phyloP scores from a whole-genome alignment of 768 basidiomycete genomes.

The Sporobolomyces phaffii region DNA sequence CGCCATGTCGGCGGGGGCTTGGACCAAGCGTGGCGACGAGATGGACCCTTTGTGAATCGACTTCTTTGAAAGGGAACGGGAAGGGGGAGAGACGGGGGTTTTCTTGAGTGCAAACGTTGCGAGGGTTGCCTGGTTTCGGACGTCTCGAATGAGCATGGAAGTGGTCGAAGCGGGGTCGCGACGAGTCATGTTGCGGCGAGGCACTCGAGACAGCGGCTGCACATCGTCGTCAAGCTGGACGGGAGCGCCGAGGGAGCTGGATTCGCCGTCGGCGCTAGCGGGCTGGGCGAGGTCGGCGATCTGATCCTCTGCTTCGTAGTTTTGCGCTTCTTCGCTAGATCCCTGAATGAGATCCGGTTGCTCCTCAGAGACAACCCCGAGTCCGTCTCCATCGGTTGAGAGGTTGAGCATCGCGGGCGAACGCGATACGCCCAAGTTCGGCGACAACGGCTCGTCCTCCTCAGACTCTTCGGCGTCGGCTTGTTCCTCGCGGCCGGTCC shows the following conservation, averaged over 20 bases:
- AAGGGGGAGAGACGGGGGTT: conserved; percentile 11
- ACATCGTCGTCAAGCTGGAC: conserved; percentile 17
- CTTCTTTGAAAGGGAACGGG: conserved; percentile 1
- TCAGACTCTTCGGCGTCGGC: neutral
- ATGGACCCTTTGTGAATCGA: conserved; percentile 33
- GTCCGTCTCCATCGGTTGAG: neutral
- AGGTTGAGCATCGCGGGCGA: conserved; percentile 1
- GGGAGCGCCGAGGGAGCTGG: conserved; percentile 2
- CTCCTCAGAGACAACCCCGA: neutral
- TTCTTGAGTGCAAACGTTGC: conserved; percentile 42
- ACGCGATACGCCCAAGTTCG: neutral
- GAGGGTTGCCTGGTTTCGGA: conserved; percentile 40
- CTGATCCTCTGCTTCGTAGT: neutral
- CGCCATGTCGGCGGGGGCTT: conserved; percentile 27
- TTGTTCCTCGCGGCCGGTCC: neutral
- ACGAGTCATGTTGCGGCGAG: conserved; percentile 21
- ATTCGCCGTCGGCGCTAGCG: no score
- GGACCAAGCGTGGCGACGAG: conserved; percentile 34
- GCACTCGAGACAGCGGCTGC: conserved; percentile 10
- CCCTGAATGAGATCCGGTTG: no score
- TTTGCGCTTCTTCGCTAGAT: no score
- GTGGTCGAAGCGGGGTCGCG: conserved; percentile 35
- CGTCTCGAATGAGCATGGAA: conserved; percentile 42
- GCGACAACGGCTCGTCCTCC: neutral
- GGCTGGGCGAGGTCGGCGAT: neutral